Evolutionary conservation across 1,284 basidiomycete genomes (phyloP).

Genomic region (Puccinia polysora): DNA sequence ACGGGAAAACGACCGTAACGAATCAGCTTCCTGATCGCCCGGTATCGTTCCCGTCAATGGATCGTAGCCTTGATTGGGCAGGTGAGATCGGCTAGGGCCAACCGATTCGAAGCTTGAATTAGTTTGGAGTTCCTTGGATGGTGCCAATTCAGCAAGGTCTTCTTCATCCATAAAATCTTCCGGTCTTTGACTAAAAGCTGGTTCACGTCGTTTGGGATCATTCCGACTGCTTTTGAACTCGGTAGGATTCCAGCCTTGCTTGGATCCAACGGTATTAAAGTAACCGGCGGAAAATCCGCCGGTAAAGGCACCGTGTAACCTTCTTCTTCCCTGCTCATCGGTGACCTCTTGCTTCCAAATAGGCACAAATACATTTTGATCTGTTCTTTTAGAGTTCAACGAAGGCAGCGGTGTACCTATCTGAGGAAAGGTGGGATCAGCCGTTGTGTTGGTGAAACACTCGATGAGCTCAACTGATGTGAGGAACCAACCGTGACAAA

Average conservation of each 20-base stretch:
- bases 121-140: constrained; percentile 61
- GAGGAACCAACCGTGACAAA: constrained; percentile 36
- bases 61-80: constrained; percentile 29
- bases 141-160: constrained; percentile 74
- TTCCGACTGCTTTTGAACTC: constrained; percentile 69
- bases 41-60: constrained; percentile 54
- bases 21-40: constrained; percentile 66
- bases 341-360: constrained; percentile 95
- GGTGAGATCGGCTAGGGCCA: constrained; percentile 26
- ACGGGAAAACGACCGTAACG: not conserved
- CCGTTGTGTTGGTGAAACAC: constrained; percentile 3
- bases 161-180: constrained; percentile 99
- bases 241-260: constrained; percentile 94
- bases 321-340: constrained; percentile 85
- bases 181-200: constrained; percentile 57
- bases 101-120: constrained; percentile 38
- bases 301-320: constrained; percentile 95
- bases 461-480: not conserved
- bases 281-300: constrained; percentile 97
- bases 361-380: constrained; percentile 87
- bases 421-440: constrained; percentile 54
- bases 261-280: constrained; percentile 91
- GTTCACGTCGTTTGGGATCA: constrained; percentile 63
- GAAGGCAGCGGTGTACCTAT: constrained; percentile 87
- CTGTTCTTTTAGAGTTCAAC: constrained; percentile 73